Conservation (phyloP, 1,284 basidiomycete genomes). For the Gomphus sp. region DNA sequence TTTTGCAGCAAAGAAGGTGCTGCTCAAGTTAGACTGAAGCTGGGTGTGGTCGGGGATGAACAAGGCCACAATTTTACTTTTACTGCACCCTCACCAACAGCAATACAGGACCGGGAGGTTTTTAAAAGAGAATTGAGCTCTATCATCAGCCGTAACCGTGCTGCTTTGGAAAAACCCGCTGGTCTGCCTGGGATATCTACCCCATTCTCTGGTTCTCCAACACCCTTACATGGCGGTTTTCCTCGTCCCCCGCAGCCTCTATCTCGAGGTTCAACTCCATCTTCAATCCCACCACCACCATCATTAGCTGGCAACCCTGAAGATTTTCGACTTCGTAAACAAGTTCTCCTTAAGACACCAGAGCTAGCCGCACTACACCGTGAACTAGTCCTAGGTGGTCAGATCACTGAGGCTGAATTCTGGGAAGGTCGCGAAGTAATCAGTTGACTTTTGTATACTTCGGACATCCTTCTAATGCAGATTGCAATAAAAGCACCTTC, state of each 20-base stretch:
- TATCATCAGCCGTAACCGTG: slow-evolving; percentile 64
- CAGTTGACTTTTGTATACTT: slow-evolving; percentile 11
- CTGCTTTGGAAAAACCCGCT: slow-evolving; percentile 13
- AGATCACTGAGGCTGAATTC: slow-evolving; percentile 87
- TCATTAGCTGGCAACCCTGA: slow-evolving; percentile 53
- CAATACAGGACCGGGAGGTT: slow-evolving; percentile 59
- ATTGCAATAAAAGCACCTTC: slow-evolving; percentile 41
- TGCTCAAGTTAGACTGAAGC: slow-evolving; percentile 64
- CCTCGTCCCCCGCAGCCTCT: slow-evolving; percentile 19
- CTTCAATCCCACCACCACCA: slow-evolving; percentile 26
- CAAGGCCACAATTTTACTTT: slow-evolving; percentile 76
- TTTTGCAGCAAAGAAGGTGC: slow-evolving; percentile 79
- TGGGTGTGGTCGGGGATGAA: slow-evolving; percentile 55
- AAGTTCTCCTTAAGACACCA: slow-evolving; percentile 67
- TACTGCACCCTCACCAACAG: slow-evolving; percentile 49
- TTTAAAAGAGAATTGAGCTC: slow-evolving; percentile 71
- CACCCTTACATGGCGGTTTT: slow-evolving; percentile 13
- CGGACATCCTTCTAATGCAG: slow-evolving; percentile 11
- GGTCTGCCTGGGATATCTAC: slow-evolving; percentile 18
- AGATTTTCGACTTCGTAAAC: slow-evolving; percentile 68
- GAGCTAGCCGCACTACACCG: slow-evolving; percentile 73
- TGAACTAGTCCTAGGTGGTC: slow-evolving; percentile 76
- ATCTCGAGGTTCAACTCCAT: slow-evolving; percentile 36
- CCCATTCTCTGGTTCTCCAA: slow-evolving; percentile 17
- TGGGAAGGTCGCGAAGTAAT: slow-evolving; percentile 89